phyloP scores from a whole-genome alignment of 768 basidiomycete species.

The Mycena olivaceomarginata region DNA sequence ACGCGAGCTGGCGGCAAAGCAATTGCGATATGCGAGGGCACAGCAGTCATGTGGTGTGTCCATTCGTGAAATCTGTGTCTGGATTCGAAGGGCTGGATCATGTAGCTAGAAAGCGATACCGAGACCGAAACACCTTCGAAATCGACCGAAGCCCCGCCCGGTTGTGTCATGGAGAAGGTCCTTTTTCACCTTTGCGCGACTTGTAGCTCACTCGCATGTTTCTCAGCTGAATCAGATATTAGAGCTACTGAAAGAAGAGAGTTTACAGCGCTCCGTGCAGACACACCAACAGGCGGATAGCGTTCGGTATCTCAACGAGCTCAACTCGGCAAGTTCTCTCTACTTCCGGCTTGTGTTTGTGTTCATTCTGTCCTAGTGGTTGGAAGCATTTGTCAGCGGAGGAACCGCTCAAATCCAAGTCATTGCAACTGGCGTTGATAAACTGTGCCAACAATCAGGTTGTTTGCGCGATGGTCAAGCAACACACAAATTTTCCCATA shows the following conservation, averaged over 20 bases:
- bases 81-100: too few relatives aligned
- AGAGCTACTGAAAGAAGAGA: conserved; percentile 67
- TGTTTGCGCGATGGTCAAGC: conserved; percentile 52
- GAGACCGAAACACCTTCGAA: conserved; percentile 13
- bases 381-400: conserved; percentile 88
- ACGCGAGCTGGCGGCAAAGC: too few relatives aligned
- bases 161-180: conserved; percentile 35
- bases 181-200: background rate
- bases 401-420: conserved; percentile 84
- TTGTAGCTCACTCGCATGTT: conserved; percentile 12
- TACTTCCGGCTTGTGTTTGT: background rate
- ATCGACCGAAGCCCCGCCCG: conserved; percentile 41
- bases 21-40: too few relatives aligned
- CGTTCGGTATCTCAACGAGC: conserved; percentile 85
- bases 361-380: conserved; percentile 73
- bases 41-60: too few relatives aligned
- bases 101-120: too few relatives aligned
- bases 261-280: conserved; percentile 67
- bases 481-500: too few relatives aligned
- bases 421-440: conserved; percentile 76
- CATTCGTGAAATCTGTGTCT: too few relatives aligned
- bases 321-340: conserved; percentile 74
- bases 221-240: conserved; percentile 67
- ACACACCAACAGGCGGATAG: conserved; percentile 84
- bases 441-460: conserved; percentile 75